Base-by-base conservation (phyloP, 2,329 filamentous ascomycete genomes). In the Aspergillus puulaauensis region DNA sequence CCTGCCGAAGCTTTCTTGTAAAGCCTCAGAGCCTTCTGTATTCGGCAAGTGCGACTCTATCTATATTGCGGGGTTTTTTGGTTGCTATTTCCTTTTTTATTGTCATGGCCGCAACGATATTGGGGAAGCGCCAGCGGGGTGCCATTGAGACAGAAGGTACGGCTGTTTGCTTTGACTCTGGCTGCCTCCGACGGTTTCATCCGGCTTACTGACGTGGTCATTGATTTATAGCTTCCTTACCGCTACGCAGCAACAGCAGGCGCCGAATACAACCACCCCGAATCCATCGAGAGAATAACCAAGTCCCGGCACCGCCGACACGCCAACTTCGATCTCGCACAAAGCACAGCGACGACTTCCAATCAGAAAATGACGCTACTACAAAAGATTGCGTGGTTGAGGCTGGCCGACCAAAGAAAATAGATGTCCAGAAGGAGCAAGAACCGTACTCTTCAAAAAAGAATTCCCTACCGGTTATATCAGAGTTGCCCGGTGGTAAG, bases 391-490 rank as follows among this genome's bases (percentile, higher is more conserved):
- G 55, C 23, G 46, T 64, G 31, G 66, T 65, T 66, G 63, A 71
- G 57, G 76, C 74, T 31, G 75, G 71, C 48, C 79, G 77, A 60
- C 73, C 78, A 37, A 85, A 83, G 70, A 78, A 80, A 23, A 31
- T 12, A 73, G 77, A 72, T 61, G 68, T 75, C 48, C 70, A 69
- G 59, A 74, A 76, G 53, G 68, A 73, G 56, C 75, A 78, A 58
- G 66, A 78, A 57, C 70, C 76, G 17, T 81, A 80, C 52, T 72
- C 78, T 40, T 70, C 77, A 24, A 81, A 80, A 60, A 75, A 77
- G 64, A 81, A 79, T 59, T 74, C 76, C 24, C 76, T 76, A 60
- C 74, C 76, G 61, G 73, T 70, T 48, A 67, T 71, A 48, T 73
- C 73, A 12, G 77, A 79, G 64, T 60, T 70, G 35, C 63, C 71